Conservation (phyloP, 768 basidiomycete species). For the Podaxis mareebaensis region DNA sequence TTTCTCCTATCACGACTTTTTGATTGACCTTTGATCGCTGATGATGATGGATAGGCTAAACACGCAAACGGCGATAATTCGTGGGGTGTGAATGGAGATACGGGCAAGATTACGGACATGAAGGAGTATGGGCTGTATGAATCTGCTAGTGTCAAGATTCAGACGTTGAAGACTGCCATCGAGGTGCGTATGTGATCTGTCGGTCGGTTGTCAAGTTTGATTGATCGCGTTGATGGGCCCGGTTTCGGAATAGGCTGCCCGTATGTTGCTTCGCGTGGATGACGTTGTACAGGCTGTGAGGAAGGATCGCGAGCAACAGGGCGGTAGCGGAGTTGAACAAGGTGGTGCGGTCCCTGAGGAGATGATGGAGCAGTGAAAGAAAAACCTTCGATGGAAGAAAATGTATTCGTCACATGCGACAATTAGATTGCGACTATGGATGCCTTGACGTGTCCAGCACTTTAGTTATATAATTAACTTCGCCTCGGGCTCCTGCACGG, state of each 20-base stretch:
- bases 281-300: slow-evolving; percentile 91
- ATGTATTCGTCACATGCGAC: too few species aligned
- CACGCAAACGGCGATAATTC: slow-evolving; percentile 89
- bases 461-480: too few species aligned
- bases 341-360: slow-evolving; percentile 52
- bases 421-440: too few species aligned
- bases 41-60: slow-evolving; percentile 65
- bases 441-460: too few species aligned
- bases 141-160: slow-evolving; percentile 96
- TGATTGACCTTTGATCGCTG: not conserved
- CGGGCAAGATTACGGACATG: slow-evolving; percentile 96
- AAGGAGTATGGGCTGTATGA: slow-evolving; percentile 92
- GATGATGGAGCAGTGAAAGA: slow-evolving; percentile 38
- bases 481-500: too few species aligned
- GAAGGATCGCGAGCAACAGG: slow-evolving; percentile 67
- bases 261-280: slow-evolving; percentile 89
- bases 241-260: slow-evolving; percentile 60
- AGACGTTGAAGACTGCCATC: slow-evolving; percentile 96
- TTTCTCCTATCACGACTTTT: not conserved
- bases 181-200: slow-evolving; percentile 53
- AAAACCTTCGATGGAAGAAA: too few species aligned
- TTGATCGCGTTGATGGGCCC: slow-evolving; percentile 6
- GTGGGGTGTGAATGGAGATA: slow-evolving; percentile 96
- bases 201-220: not conserved
- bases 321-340: slow-evolving; percentile 33